phyloP scores from a whole-genome alignment of 495 filamentous ascomycete species.

The Penicillium turbatum region DNA sequence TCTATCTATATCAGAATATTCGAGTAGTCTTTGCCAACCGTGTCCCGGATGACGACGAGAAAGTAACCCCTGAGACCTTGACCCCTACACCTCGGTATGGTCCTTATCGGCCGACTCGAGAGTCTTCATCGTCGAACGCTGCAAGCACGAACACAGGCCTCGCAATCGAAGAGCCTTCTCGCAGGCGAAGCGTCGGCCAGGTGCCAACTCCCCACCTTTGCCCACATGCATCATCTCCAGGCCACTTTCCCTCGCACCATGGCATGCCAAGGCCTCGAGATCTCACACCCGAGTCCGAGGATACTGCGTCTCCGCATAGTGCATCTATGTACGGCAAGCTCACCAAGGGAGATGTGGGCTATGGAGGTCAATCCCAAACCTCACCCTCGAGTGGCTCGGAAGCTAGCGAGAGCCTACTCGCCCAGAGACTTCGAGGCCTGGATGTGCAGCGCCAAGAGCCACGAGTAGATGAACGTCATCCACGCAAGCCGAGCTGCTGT shows the following conservation, averaged over 20 bases:
- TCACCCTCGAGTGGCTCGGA: conserved; percentile 35
- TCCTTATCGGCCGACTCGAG: conserved; percentile 69
- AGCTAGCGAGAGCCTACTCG: conserved; percentile 50
- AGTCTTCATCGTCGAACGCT: conserved; percentile 20
- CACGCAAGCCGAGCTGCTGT: background rate
- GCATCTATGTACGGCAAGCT: conserved; percentile 58
- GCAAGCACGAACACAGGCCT: conserved; percentile 21
- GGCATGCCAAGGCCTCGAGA: conserved; percentile 25
- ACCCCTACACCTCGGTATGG: conserved; percentile 83
- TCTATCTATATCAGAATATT: conserved; percentile 86
- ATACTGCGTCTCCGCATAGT: conserved; percentile 7
- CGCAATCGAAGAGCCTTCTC: conserved; percentile 51
- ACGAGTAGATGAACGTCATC: conserved; percentile 12
- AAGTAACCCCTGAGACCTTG: conserved; percentile 84
- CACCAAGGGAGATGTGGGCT: conserved; percentile 61
- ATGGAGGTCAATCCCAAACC: conserved; percentile 54
- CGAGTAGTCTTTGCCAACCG: conserved; percentile 97
- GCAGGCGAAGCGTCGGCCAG: conserved; percentile 54
- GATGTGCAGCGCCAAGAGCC: conserved; percentile 39
- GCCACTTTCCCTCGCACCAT: conserved; percentile 20
- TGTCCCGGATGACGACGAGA: conserved; percentile 95
- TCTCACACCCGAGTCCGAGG: conserved; percentile 3
- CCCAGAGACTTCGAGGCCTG: conserved; percentile 48
- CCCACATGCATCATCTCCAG: conserved; percentile 10
- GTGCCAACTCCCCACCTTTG: conserved; percentile 30